Conservation (phyloP, 2,329 filamentous ascomycete species). For the Pezicula carpinea region DNA sequence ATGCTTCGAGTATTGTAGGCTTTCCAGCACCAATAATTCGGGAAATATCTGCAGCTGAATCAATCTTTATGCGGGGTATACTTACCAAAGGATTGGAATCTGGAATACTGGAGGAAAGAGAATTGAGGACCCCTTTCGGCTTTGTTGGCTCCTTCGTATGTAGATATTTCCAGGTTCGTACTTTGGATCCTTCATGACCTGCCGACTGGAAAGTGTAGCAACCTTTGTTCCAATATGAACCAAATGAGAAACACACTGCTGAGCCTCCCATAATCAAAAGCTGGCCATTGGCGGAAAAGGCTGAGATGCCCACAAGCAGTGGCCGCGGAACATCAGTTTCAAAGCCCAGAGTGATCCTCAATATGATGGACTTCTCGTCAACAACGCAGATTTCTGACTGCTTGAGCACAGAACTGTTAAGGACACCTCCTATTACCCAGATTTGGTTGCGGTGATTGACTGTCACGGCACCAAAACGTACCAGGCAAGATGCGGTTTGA, state of each 20-base stretch:
- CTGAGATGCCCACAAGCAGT: slow-evolving; percentile 66
- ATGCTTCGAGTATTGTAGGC: slow-evolving; percentile 61
- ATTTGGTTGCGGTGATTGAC: slow-evolving; percentile 26
- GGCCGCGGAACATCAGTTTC: slow-evolving; percentile 43
- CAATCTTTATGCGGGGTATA: slow-evolving; percentile 49
- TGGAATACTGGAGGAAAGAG: neutral
- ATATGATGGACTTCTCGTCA: neutral
- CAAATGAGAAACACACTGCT: slow-evolving; percentile 87
- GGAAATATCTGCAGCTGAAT: slow-evolving; percentile 52
- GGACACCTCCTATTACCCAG: slow-evolving; percentile 40
- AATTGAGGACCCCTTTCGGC: neutral
- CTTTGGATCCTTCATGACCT: neutral
- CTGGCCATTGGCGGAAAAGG: slow-evolving; percentile 40
- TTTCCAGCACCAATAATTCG: slow-evolving; percentile 50
- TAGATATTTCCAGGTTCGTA: slow-evolving; percentile 16
- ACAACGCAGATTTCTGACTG: slow-evolving; percentile 45
- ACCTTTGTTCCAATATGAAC: slow-evolving; percentile 74
- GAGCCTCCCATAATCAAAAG: slow-evolving; percentile 72
- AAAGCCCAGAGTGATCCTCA: neutral
- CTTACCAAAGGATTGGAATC: slow-evolving; percentile 7
- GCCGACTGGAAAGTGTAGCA: slow-evolving; percentile 16
- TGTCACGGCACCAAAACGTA: slow-evolving; percentile 40
- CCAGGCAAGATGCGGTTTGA: slow-evolving; percentile 4
- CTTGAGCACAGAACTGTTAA: slow-evolving; percentile 35
- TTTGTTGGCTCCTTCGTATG: slow-evolving; percentile 12